Percentiles rank a stretch among this genome's conserved stretches.
These are phyloP conservation scores for Capsella rubella DNA, from an alignment of 441 rosid species.

Conservation along the genomic window DNA sequence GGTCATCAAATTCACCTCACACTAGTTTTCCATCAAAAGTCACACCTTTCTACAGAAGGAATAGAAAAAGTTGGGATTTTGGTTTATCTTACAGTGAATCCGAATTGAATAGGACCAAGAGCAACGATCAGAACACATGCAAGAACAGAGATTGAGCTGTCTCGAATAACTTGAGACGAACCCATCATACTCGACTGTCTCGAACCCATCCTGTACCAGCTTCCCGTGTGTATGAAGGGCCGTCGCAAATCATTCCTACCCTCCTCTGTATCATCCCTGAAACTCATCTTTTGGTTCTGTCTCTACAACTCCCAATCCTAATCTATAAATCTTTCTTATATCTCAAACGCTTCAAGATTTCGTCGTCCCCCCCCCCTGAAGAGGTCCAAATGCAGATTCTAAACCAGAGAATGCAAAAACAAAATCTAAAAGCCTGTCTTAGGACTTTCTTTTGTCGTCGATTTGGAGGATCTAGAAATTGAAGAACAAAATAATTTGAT, in stretches of 20 bases:
- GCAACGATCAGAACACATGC: conserved; percentile 72
- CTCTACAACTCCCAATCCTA: conserved; percentile 9
- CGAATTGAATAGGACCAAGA: conserved; percentile 76
- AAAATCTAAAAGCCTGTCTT: background rate
- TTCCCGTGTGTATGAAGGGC: conserved; percentile 70
- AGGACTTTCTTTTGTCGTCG: background rate
- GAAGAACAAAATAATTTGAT: conserved; percentile 10
- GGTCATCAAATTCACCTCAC: background rate
- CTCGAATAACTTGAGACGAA: conserved; percentile 63
- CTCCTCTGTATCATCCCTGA: conserved; percentile 66
- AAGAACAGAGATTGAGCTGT: conserved; percentile 70
- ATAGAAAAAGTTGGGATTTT: conserved; percentile 23
- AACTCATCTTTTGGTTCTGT: conserved; percentile 54
- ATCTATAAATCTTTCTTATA: conserved; percentile 19
- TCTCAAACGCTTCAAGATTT: conserved; percentile 24
- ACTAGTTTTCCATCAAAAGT: conserved; percentile 20
- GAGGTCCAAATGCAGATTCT: conserved; percentile 21
- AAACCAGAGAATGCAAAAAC: conserved; percentile 1
- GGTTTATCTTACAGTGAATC: conserved; percentile 57
- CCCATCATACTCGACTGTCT: conserved; percentile 66
- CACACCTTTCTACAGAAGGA: conserved; percentile 1
- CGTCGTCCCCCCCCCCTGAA: background rate
- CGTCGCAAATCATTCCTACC: conserved; percentile 56
- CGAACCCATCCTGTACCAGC: conserved; percentile 70
- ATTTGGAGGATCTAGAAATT: conserved; percentile 26